Conservation (phyloP, 2,329 filamentous ascomycete species). For the Monosporascus sp. region DNA sequence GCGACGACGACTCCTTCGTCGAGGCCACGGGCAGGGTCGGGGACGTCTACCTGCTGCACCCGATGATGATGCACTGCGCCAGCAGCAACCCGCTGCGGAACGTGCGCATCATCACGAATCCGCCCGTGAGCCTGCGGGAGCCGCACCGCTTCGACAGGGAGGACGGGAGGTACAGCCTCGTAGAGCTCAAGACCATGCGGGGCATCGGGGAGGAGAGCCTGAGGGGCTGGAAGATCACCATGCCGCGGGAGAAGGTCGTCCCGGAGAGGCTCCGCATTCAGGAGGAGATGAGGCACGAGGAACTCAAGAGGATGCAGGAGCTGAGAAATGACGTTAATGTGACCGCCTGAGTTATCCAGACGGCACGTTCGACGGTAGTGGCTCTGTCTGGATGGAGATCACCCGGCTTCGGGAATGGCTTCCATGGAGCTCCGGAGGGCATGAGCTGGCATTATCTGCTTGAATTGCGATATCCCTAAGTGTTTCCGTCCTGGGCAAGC, state of each 20-base stretch:
- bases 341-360: constrained; percentile 12
- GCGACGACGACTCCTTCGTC: constrained; percentile 35
- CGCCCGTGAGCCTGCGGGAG: constrained; percentile 45
- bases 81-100: constrained; percentile 42
- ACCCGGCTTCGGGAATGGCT: not conserved
- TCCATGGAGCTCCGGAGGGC: too few species aligned
- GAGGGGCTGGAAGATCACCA: constrained; percentile 47
- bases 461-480: too few species aligned
- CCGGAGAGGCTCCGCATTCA: constrained; percentile 44
- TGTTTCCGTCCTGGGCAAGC: too few species aligned
- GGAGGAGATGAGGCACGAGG: constrained; percentile 45
- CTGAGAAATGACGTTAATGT: constrained; percentile 10
- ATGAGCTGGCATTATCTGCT: too few species aligned
- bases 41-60: constrained; percentile 56
- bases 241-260: constrained; percentile 43
- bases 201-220: constrained; percentile 43
- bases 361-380: too few species aligned
- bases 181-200: constrained; percentile 50
- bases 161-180: constrained; percentile 45
- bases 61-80: constrained; percentile 55
- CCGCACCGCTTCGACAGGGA: constrained; percentile 49
- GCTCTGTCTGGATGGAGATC: too few species aligned
- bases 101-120: constrained; percentile 52
- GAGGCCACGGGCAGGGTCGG: constrained; percentile 50
- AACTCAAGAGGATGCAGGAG: constrained; percentile 40